Base-by-base conservation (phyloP, 331 rosid species). In the Telfairia occidentalis region DNA sequence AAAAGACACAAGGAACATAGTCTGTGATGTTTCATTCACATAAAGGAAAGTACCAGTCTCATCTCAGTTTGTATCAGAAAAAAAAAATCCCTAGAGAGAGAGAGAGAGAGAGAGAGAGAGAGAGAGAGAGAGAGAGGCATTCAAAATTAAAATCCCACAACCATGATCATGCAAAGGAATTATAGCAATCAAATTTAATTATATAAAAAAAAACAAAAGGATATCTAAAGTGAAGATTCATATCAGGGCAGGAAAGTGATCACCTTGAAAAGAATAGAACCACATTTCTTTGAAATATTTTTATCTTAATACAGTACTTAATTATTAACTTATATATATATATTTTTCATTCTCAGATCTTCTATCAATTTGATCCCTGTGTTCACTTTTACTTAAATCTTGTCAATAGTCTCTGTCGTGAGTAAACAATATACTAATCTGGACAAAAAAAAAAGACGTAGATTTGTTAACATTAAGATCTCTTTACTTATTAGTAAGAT, bases 1-100 rank as follows among this genome's bases (percentile, higher is more conserved):
- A 16, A 71, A 87, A 82, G 87, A 83, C 96, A 90, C 50, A 85
- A 93, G 91, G 96, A 93, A 90, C 98, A 89, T 87, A 81, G 90
- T 77, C 78, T 78, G 92, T 83, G 83, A 85, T 66, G 92, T 89
- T 90, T 88, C 89, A 86, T 87, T 91, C 73, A 75, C 32, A 69
- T 55, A 85, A 84, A 85, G 82, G 86, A 75, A 72, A 73, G 81
- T 74, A 76, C 74, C 91, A 80, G 83, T 87, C 87, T 57, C 76
- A 84, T 72, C 87, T 83, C 85, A 75, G 83, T 79, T 82, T 84
- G 83, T 80, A 87, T 82, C 94, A 87, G 85, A 77, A 69, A 35
- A 77, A 16, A 63, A 32, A 40, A 42, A 73, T 23, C 30, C 34
- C 32, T 54, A 75, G n/a, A 37, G 40, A 19, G 57, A 60, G 23